Conservation (phyloP, 495 filamentous ascomycete genomes). For the Lasiosphaeria miniovina region DNA sequence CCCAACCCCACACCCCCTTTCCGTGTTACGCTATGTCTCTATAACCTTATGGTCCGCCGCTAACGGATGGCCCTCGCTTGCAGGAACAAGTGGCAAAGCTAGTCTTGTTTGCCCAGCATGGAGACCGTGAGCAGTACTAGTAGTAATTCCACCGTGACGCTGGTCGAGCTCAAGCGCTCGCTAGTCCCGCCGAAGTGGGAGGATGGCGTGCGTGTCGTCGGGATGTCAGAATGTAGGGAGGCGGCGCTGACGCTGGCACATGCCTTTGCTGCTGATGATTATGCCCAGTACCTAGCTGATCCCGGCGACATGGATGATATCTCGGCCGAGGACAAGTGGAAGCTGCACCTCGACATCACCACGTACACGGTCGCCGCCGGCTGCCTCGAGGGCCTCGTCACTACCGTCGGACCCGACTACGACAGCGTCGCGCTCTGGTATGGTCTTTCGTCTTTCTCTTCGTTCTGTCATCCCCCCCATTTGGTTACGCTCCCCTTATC, state of each 20-base stretch:
- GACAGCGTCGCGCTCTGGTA: slow-evolving; percentile 77
- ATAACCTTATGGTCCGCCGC: too few species aligned
- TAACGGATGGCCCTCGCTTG: background rate
- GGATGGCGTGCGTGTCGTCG: slow-evolving; percentile 55
- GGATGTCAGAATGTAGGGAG: slow-evolving; percentile 60
- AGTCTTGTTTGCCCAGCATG: slow-evolving; percentile 26
- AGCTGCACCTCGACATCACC: slow-evolving; percentile 69
- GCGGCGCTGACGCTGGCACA: slow-evolving; percentile 66
- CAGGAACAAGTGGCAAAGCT: slow-evolving; percentile 3
- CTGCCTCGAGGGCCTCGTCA: slow-evolving; percentile 65
- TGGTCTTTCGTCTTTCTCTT: slow-evolving; percentile 1
- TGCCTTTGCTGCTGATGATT: slow-evolving; percentile 72
- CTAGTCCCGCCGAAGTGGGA: slow-evolving; percentile 47
- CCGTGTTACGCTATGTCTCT: background rate
- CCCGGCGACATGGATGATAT: slow-evolving; percentile 56
- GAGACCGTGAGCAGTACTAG: slow-evolving; percentile 11
- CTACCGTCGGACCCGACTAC: slow-evolving; percentile 68
- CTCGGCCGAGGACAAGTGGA: slow-evolving; percentile 59
- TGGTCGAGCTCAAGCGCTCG: slow-evolving; percentile 46
- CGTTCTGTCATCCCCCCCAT: background rate
- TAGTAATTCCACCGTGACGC: slow-evolving; percentile 17
- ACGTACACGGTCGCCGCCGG: slow-evolving; percentile 71
- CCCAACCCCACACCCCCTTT: background rate
- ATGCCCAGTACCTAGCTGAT: slow-evolving; percentile 68
- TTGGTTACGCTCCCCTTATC: too few species aligned